A percentile compares a stretch with the other conserved stretches of the same genome.
These are phyloP conservation scores for Trichoderma lentiforme DNA, from an alignment of 2,329 filamentous ascomycete species.

Conservation along the genomic window DNA sequence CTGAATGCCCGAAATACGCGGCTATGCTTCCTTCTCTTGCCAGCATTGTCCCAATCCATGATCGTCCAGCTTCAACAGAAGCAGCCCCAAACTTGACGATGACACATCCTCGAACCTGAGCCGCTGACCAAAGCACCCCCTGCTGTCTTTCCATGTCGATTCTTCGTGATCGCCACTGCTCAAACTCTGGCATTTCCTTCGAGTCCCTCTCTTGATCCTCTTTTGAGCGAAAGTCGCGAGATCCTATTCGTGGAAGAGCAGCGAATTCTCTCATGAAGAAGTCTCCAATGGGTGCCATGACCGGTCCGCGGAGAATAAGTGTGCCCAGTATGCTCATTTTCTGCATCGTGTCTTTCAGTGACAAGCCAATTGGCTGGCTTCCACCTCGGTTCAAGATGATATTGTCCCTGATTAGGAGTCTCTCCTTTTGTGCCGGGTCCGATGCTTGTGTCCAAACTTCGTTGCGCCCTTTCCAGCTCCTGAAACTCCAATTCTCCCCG, in stretches of 20 bases:
- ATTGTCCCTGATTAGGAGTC: conserved; percentile 80
- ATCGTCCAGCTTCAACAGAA: conserved; percentile 74
- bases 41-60: conserved; percentile 77
- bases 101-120: conserved; percentile 75
- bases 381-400: conserved; percentile 65
- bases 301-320: conserved; percentile 72
- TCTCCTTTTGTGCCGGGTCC: conserved; percentile 37
- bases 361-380: conserved; percentile 37
- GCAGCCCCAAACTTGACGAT: conserved; percentile 87
- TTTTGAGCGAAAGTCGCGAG: conserved; percentile 66
- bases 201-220: conserved; percentile 44
- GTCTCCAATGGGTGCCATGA: conserved; percentile 61
- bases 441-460: conserved; percentile 66
- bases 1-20: conserved; percentile 72
- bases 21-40: conserved; percentile 69
- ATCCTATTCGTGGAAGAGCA: conserved; percentile 75
- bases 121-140: conserved; percentile 76
- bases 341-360: conserved; percentile 64
- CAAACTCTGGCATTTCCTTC: conserved; percentile 38
- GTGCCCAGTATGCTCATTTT: conserved; percentile 77
- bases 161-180: conserved; percentile 54
- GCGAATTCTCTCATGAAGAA: conserved; percentile 81
- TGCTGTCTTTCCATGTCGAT: conserved; percentile 56
- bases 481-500: conserved; percentile 85
- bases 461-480: conserved; percentile 76